A percentile compares a stretch with the other conserved stretches of the same genome.
phyloP scores from a whole-genome alignment of 306 rosid genomes.

The Lathyrus aphaca region DNA sequence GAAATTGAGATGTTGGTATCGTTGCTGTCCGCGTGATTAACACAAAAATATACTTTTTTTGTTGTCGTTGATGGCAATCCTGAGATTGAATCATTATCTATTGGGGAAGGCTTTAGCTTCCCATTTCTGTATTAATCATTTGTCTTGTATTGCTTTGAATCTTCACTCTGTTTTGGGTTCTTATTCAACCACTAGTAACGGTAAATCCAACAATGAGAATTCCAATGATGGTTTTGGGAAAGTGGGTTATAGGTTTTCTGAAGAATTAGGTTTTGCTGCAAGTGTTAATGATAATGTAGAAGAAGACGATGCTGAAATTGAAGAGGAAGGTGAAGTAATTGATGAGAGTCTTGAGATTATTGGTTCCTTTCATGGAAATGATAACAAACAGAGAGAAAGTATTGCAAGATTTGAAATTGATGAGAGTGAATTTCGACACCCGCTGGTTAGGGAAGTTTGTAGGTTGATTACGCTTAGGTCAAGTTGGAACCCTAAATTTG shows the following conservation, averaged over 20 bases:
- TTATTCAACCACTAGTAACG: constrained; percentile 39
- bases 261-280: constrained; percentile 40
- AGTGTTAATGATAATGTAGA: constrained; percentile 37
- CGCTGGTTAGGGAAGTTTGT: constrained; percentile 70
- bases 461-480: constrained; percentile 69
- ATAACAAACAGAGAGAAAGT: constrained; percentile 29
- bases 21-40: background rate
- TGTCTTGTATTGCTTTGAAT: constrained; percentile 18
- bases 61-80: constrained; percentile 21
- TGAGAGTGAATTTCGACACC: constrained; percentile 69
- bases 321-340: constrained; percentile 34
- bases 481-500: constrained; percentile 70
- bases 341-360: constrained; percentile 51
- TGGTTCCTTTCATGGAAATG: constrained; percentile 39
- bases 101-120: constrained; percentile 33
- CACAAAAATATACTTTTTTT: background rate
- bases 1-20: background rate
- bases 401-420: constrained; percentile 53
- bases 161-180: constrained; percentile 33
- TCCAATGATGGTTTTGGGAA: constrained; percentile 39
- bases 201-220: constrained; percentile 30
- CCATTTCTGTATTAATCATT: constrained; percentile 36
- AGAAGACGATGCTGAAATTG: constrained; percentile 43
- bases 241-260: constrained; percentile 42
- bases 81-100: constrained; percentile 32